These are phyloP conservation scores for Scutellaria baicalensis DNA, from an alignment of 257 asterid species.

Conservation along the genomic window DNA sequence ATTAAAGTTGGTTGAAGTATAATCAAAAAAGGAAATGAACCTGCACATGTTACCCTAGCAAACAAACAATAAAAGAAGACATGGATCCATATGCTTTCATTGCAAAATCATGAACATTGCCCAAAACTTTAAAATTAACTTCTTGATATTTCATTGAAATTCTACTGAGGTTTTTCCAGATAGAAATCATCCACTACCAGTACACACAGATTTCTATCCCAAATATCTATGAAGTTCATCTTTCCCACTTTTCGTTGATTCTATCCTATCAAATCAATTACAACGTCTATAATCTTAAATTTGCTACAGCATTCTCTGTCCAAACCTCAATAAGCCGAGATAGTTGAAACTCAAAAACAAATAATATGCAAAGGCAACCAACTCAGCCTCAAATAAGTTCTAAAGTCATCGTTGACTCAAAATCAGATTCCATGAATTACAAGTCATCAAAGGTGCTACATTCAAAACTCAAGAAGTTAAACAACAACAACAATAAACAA, in stretches of 20 bases:
- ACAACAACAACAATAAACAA: background rate
- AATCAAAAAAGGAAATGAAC: background rate
- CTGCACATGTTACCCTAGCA: background rate
- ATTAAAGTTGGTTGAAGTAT: background rate
- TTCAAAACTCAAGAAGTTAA: background rate
- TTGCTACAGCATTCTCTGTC: background rate
- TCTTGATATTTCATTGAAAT: background rate
- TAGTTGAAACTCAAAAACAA: background rate
- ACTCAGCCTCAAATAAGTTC: background rate
- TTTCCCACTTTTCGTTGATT: too few species aligned
- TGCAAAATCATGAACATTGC: background rate
- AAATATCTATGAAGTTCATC: background rate
- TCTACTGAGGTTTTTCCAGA: background rate
- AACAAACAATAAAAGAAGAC: background rate
- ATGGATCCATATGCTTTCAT: background rate
- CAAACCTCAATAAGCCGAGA: background rate
- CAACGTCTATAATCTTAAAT: background rate
- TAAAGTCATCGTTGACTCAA: background rate
- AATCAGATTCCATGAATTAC: background rate
- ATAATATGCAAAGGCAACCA: background rate
- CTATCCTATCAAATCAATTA: background rate
- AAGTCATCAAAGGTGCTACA: slow-evolving; percentile 2
- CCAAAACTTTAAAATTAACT: background rate
- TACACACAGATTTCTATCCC: background rate
- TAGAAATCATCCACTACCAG: background rate